These are phyloP conservation scores for Cutaneotrichosporon daszewskae DNA, from an alignment of 1,284 basidiomycete species.

Conservation along the genomic window DNA sequence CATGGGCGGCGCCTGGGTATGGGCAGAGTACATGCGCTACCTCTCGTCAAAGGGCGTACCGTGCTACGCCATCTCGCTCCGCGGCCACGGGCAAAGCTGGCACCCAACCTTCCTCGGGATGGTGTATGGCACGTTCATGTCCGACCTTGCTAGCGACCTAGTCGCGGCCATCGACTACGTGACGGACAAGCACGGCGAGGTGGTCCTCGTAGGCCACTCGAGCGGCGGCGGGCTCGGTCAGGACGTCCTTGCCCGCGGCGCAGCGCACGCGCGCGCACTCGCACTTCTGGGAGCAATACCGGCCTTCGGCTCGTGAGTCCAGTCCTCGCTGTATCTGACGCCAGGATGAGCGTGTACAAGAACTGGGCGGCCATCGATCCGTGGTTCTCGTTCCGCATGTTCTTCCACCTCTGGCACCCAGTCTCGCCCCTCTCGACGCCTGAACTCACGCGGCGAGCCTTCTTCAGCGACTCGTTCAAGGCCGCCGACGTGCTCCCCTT, in stretches of 20 bases:
- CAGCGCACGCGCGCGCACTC: background rate
- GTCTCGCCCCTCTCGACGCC: conserved; percentile 10
- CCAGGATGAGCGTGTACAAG: conserved; percentile 5
- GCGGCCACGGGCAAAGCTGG: conserved; percentile 12
- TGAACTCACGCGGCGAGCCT: conserved; percentile 6
- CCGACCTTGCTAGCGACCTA: conserved; percentile 6
- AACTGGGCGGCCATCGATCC: conserved; percentile 10
- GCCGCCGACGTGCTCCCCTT: conserved; percentile 1
- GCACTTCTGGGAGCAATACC: conserved; percentile 7
- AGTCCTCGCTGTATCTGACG: background rate
- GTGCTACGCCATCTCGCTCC: conserved; percentile 7
- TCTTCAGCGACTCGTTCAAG: conserved; percentile 6
- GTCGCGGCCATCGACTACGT: conserved; percentile 1
- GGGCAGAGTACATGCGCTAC: conserved; percentile 11
- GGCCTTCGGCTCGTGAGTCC: conserved; percentile 8
- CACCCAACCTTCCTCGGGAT: conserved; percentile 4
- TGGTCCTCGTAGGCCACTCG: conserved; percentile 10
- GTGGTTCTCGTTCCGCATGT: conserved; percentile 9
- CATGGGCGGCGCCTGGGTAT: conserved; percentile 13
- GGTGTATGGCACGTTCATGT: conserved; percentile 7
- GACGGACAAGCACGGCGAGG: background rate
- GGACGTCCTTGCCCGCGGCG: conserved; percentile 1
- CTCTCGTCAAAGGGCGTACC: conserved; percentile 2
- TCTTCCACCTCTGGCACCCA: conserved; percentile 6
- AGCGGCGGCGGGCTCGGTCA: conserved; percentile 10